Percentiles rank a stretch among this genome's conserved stretches.
phyloP scores from a whole-genome alignment of 768 basidiomycete genomes.

The Artomyces pyxidatus region DNA sequence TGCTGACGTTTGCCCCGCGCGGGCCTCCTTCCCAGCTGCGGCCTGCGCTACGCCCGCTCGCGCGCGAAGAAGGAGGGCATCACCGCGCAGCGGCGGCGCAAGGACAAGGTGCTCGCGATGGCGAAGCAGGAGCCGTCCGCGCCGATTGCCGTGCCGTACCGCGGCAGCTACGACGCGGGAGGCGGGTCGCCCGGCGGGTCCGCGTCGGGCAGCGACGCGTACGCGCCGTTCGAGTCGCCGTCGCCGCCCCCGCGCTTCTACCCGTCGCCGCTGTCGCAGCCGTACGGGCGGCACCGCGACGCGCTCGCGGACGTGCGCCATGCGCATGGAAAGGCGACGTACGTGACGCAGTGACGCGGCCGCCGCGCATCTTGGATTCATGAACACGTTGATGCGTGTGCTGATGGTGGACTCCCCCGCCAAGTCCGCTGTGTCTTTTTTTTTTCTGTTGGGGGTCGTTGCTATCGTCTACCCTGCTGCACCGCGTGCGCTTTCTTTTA shows the following conservation, averaged over 20 bases:
- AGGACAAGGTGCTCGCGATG: slow-evolving; percentile 42
- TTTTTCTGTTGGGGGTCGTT: too few relatives aligned
- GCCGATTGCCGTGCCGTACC: slow-evolving; percentile 37
- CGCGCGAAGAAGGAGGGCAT: slow-evolving; percentile 83
- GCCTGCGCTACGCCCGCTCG: slow-evolving; percentile 78
- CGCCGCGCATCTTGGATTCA: too few relatives aligned
- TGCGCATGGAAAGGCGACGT: slow-evolving; percentile 11
- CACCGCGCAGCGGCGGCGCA: slow-evolving; percentile 49
- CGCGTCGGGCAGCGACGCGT: slow-evolving; percentile 50
- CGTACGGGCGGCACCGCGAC: slow-evolving; percentile 23
- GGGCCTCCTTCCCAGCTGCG: slow-evolving; percentile 50
- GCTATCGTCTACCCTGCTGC: too few relatives aligned
- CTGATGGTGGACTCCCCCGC: too few relatives aligned
- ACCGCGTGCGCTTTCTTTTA: too few relatives aligned
- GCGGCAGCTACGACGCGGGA: slow-evolving; percentile 39
- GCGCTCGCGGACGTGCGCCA: slow-evolving; percentile 9
- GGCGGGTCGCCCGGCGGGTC: slow-evolving; percentile 44
- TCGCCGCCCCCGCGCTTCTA: slow-evolving; percentile 49
- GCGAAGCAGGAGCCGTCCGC: slow-evolving; percentile 21
- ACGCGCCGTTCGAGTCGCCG: slow-evolving; percentile 45
- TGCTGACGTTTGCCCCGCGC: slow-evolving; percentile 17
- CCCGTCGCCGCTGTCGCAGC: slow-evolving; percentile 44
- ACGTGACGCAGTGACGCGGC: slow-evolving; percentile 16
- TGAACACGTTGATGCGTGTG: too few relatives aligned
- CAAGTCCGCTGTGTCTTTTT: too few relatives aligned